These are phyloP conservation scores for Ustilago xerochloae DNA, from an alignment of 1,284 basidiomycete species.

Conservation along the genomic window DNA sequence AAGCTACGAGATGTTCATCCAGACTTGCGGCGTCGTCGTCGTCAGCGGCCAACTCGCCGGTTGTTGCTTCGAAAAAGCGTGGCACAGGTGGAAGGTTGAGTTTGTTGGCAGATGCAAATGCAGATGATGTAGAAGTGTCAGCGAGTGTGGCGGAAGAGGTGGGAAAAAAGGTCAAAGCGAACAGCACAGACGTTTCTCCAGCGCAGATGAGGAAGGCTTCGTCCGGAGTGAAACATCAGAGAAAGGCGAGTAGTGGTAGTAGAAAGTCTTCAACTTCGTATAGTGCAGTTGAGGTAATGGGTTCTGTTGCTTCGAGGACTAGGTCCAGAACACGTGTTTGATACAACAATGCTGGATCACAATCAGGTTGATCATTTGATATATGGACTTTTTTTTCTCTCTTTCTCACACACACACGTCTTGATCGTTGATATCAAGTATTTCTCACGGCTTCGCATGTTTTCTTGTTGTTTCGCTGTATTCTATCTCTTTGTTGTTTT, in stretches of 20 bases:
- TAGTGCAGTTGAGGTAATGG: conserved; percentile 2
- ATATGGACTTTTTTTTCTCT: background rate
- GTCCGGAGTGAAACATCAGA: conserved; percentile 20
- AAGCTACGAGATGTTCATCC: no score
- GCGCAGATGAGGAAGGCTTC: conserved; percentile 9
- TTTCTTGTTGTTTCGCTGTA: no score
- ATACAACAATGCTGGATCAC: no score
- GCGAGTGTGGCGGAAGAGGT: background rate
- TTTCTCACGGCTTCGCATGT: no score
- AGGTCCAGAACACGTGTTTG: conserved; percentile 33
- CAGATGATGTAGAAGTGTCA: conserved; percentile 17
- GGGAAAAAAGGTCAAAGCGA: background rate
- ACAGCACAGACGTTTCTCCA: no score
- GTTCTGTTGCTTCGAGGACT: conserved; percentile 36
- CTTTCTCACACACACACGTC: no score
- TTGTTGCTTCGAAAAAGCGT: conserved; percentile 21
- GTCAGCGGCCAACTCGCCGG: conserved; percentile 2
- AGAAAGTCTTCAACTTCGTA: conserved; percentile 18
- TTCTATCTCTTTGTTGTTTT: no score
- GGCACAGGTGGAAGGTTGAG: conserved; percentile 47
- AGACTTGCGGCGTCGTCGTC: no score
- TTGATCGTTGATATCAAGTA: no score
- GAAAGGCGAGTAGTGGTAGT: conserved; percentile 22
- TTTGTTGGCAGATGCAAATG: conserved; percentile 35
- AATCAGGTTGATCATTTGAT: background rate